A percentile compares a stretch with the other conserved stretches of the same genome.
These are phyloP conservation scores for Paramecium sexaurelia DNA, from an alignment of 73 alveolate genomes.

Conservation along the genomic window DNA sequence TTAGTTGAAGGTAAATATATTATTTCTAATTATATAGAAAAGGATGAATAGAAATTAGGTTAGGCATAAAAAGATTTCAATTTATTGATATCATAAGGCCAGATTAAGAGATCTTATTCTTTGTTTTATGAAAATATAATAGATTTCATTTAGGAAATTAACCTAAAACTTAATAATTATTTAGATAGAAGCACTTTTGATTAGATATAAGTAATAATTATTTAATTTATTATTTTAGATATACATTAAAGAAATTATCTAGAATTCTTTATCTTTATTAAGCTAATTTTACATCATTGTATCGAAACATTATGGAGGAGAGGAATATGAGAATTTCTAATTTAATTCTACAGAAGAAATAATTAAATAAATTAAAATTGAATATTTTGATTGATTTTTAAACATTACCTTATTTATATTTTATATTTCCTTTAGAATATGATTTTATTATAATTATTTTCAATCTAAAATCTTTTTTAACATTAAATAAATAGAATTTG, in stretches of 20 bases:
- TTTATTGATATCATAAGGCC: not conserved
- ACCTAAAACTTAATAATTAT: not conserved
- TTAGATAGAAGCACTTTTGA: not conserved
- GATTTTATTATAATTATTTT: too few species aligned
- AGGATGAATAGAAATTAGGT: not conserved
- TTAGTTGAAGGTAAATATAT: not conserved
- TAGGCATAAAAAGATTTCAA: conserved; percentile 35
- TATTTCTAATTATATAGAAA: not conserved
- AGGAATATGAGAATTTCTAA: conserved; percentile 37
- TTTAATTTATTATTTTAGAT: not conserved
- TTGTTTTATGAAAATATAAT: conserved; percentile 39
- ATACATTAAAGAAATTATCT: conserved; percentile 4
- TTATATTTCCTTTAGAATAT: too few species aligned
- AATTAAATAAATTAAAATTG: not conserved
- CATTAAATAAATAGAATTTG: too few species aligned
- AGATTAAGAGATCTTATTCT: conserved; percentile 11
- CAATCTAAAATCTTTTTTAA: too few species aligned
- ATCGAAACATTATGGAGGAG: conserved; percentile 48
- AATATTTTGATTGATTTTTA: not conserved
- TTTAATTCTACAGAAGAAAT: conserved; percentile 15
- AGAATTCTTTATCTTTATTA: conserved; percentile 23
- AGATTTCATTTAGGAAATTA: conserved; percentile 5
- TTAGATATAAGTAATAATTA: not conserved
- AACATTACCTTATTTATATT: not conserved
- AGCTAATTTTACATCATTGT: conserved; percentile 37